phyloP scores from a whole-genome alignment of 139 green algal species.

The Diplosphaera chodatii region DNA sequence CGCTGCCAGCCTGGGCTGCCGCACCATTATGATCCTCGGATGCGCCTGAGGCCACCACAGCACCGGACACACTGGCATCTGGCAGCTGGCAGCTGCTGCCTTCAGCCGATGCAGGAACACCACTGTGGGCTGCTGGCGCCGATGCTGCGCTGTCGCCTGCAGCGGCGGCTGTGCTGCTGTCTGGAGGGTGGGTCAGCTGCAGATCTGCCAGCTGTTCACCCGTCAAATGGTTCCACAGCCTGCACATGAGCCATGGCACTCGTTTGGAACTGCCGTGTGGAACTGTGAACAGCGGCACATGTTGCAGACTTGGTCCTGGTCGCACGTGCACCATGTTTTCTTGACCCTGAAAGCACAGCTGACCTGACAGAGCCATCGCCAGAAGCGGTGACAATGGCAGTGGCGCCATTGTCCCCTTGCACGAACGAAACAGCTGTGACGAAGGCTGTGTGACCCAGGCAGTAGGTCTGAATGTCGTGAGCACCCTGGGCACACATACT shows the following conservation, averaged over 20 bases:
- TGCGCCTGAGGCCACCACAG: too few relatives aligned
- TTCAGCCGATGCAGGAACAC: too few relatives aligned
- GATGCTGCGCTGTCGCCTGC: background rate
- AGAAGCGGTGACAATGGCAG: slow-evolving; percentile 46
- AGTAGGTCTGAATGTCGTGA: slow-evolving; percentile 78
- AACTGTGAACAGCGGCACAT: background rate
- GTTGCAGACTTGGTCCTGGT: background rate
- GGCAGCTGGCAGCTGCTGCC: too few relatives aligned
- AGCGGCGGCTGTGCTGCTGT: slow-evolving; percentile 3
- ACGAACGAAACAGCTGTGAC: slow-evolving; percentile 56
- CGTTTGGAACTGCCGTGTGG: background rate
- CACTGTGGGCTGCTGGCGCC: slow-evolving; percentile 1
- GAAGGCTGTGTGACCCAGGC: slow-evolving; percentile 75
- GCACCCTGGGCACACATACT: slow-evolving; percentile 38
- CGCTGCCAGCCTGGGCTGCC: too few relatives aligned
- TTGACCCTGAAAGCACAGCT: too few relatives aligned
- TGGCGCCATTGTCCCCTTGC: background rate
- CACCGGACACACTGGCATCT: too few relatives aligned
- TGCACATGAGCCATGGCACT: background rate
- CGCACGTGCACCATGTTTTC: too few relatives aligned
- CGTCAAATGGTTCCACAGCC: slow-evolving; percentile 48
- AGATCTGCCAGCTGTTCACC: slow-evolving; percentile 20
- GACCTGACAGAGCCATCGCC: slow-evolving; percentile 63
- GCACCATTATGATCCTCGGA: too few relatives aligned
- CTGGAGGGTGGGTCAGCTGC: slow-evolving; percentile 8